These are phyloP conservation scores for Amanita pseudoporphyria DNA, from an alignment of 768 basidiomycete species.

Conservation along the genomic window DNA sequence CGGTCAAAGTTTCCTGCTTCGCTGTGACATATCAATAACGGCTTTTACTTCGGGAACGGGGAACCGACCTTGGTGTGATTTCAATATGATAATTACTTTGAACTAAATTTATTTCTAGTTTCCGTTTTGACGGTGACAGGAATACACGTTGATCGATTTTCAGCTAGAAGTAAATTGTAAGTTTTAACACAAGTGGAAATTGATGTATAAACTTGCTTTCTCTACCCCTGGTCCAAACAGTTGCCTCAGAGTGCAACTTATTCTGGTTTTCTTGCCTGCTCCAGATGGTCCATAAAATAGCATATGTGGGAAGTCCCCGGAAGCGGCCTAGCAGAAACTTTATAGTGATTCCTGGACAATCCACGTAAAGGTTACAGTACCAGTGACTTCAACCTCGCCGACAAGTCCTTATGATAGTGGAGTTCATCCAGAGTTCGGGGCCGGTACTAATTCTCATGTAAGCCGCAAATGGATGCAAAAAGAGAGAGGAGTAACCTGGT, in stretches of 20 bases:
- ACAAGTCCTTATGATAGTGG: conserved; percentile 80
- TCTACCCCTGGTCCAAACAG: conserved; percentile 89
- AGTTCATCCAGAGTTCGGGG: conserved; percentile 78
- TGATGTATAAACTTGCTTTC: conserved; percentile 46
- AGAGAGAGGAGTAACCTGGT: conserved; percentile 30
- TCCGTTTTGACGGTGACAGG: conserved; percentile 86
- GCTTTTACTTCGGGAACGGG: background rate
- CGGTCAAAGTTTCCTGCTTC: conserved; percentile 96
- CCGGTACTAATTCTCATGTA: conserved; percentile 51
- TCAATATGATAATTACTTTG: conserved; percentile 98
- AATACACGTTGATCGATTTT: conserved; percentile 98
- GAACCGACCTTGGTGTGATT: conserved; percentile 82
- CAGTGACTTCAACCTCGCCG: conserved; percentile 69
- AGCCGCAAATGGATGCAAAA: background rate
- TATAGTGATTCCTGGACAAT: background rate
- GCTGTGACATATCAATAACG: conserved; percentile 28
- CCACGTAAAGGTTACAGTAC: conserved; percentile 26
- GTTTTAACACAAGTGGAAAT: background rate
- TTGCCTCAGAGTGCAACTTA: conserved; percentile 80
- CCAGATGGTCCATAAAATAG: conserved; percentile 97
- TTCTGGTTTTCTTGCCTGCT: conserved; percentile 96
- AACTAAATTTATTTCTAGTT: conserved; percentile 93
- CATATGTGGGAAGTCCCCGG: conserved; percentile 95
- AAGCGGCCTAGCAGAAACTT: conserved; percentile 47
- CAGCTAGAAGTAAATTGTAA: conserved; percentile 38